Evolutionary conservation across 73 alveolate genomes (phyloP).

Genomic region (Halteria grandinella): DNA sequence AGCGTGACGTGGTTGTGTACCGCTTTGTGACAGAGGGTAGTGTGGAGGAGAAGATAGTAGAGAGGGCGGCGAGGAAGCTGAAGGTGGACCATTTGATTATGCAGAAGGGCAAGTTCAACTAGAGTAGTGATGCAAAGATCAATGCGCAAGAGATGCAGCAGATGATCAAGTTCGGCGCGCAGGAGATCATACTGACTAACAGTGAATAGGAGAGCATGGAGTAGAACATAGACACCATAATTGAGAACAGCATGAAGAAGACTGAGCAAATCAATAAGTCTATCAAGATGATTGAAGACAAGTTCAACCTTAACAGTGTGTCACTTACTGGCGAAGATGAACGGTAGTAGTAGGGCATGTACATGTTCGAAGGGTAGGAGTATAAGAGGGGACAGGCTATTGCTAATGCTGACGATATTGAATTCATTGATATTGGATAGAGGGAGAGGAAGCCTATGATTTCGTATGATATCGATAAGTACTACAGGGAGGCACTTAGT

Average conservation of each 20-base stretch:
- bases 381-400: slow-evolving; percentile 54
- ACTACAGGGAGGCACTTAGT: slow-evolving; percentile 73
- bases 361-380: slow-evolving; percentile 73
- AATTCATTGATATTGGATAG: slow-evolving; percentile 67
- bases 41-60: slow-evolving; percentile 93
- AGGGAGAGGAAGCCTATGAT: slow-evolving; percentile 79
- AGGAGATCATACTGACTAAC: slow-evolving; percentile 61
- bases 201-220: slow-evolving; percentile 47
- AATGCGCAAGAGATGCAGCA: slow-evolving; percentile 89
- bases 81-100: slow-evolving; percentile 93
- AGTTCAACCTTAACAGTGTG: slow-evolving; percentile 83
- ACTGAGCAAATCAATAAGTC: slow-evolving; percentile 84
- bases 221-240: slow-evolving; percentile 88
- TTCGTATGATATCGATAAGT: slow-evolving; percentile 77
- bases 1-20: slow-evolving; percentile 91
- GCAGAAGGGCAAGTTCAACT: slow-evolving; percentile 84
- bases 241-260: slow-evolving; percentile 83
- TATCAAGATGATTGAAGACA: slow-evolving; percentile 85
- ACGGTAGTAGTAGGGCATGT: slow-evolving; percentile 37
- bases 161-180: slow-evolving; percentile 78
- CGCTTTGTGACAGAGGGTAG: slow-evolving; percentile 95
- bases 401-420: slow-evolving; percentile 10
- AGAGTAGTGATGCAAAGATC: slow-evolving; percentile 59
- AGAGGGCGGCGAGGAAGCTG: slow-evolving; percentile 93
- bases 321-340: slow-evolving; percentile 73